These are phyloP conservation scores for Thermothelomyces thermophilus DNA, from an alignment of 2,329 filamentous ascomycete genomes.

Conservation along the genomic window DNA sequence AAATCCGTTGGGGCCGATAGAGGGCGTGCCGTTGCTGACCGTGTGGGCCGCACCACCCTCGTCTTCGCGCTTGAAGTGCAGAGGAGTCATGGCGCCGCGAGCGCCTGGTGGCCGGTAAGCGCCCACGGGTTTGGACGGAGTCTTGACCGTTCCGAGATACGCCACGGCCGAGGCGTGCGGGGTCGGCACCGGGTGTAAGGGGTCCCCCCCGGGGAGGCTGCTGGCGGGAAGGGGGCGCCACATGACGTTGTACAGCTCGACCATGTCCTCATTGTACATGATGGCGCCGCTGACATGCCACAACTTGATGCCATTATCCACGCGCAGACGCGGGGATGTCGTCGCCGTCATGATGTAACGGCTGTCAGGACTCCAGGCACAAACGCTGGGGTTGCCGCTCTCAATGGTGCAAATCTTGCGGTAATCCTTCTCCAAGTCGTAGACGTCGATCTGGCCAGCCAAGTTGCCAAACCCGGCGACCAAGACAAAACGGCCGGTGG, in stretches of 20 bases:
- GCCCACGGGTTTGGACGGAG: slow-evolving; percentile 92
- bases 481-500: slow-evolving; percentile 84
- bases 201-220: slow-evolving; percentile 57
- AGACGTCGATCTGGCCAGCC: slow-evolving; percentile 95
- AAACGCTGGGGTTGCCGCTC: slow-evolving; percentile 90
- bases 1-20: slow-evolving; percentile 72
- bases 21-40: slow-evolving; percentile 67
- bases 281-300: slow-evolving; percentile 86
- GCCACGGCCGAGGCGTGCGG: slow-evolving; percentile 77
- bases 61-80: slow-evolving; percentile 96
- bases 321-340: slow-evolving; percentile 86
- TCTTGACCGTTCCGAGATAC: slow-evolving; percentile 82
- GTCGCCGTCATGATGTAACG: slow-evolving; percentile 96
- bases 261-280: slow-evolving; percentile 94
- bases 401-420: slow-evolving; percentile 89
- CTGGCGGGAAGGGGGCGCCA: slow-evolving; percentile 73
- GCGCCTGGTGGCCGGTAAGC: slow-evolving; percentile 94
- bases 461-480: slow-evolving; percentile 97
- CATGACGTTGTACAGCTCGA: slow-evolving; percentile 81
- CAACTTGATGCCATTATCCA: slow-evolving; percentile 92
- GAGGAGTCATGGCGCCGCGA: slow-evolving; percentile 76
- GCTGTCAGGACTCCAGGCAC: slow-evolving; percentile 95
- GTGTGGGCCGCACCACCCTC: slow-evolving; percentile 84
- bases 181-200: slow-evolving; percentile 64
- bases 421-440: slow-evolving; percentile 92